Percentiles rank a stretch among this genome's conserved stretches.
These are phyloP conservation scores for Giardia muris DNA, from an alignment of 208 protist species.

Conservation along the genomic window DNA sequence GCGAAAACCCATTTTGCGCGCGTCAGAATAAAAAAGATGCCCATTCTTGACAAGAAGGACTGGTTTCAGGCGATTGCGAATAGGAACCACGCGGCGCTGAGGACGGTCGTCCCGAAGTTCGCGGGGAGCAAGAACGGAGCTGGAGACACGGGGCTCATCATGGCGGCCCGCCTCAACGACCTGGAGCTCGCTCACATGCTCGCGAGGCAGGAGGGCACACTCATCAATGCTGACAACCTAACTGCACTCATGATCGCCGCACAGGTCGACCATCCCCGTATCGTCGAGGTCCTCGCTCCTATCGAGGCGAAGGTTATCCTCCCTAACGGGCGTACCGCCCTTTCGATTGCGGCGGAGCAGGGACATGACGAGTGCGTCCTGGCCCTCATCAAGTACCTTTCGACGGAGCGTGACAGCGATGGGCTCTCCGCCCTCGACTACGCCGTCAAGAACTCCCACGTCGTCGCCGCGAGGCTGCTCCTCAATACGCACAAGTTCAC, in stretches of 20 bases:
- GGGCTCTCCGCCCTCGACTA: background rate
- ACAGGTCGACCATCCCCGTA: background rate
- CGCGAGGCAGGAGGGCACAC: background rate
- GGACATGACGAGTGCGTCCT: background rate
- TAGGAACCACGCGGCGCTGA: background rate
- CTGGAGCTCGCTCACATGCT: background rate
- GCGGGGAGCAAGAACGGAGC: background rate
- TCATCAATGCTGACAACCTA: background rate
- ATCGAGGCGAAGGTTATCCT: background rate
- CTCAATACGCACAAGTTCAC: background rate
- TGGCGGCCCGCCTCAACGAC: background rate
- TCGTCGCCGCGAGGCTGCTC: background rate
- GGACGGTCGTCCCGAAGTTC: background rate
- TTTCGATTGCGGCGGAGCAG: background rate
- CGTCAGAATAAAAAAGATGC: background rate
- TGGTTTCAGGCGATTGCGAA: constrained; percentile 9
- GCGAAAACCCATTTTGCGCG: background rate
- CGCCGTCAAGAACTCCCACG: background rate
- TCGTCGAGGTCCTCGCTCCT: background rate
- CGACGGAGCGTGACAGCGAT: background rate
- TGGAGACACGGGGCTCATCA: background rate
- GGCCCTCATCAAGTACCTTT: background rate
- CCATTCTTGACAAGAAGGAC: background rate
- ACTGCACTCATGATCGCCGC: background rate
- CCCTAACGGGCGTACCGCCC: background rate